A percentile compares a stretch with the other conserved stretches of the same genome.
Evolutionary conservation across 1,284 basidiomycete genomes (phyloP).

Genomic region (Boletus sp.): DNA sequence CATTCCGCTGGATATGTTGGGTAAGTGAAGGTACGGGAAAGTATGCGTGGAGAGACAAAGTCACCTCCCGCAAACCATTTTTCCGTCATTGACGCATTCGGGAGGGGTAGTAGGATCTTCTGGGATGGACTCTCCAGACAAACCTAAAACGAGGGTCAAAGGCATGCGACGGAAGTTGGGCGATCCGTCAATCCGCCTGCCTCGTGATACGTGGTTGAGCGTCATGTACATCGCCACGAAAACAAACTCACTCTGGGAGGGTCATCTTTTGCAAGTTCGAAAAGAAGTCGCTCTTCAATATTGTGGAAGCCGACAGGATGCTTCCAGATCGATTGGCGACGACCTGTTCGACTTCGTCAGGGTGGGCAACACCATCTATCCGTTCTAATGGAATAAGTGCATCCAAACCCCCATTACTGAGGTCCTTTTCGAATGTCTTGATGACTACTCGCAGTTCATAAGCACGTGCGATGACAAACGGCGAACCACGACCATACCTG

Average conservation of each 20-base stretch:
- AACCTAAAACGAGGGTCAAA: conserved; percentile 50
- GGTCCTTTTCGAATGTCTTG: conserved; percentile 92
- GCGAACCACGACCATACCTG: conserved; percentile 46
- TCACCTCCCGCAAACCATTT: conserved; percentile 84
- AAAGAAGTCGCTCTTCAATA: conserved; percentile 98
- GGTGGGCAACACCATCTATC: conserved; percentile 76
- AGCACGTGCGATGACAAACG: neutral
- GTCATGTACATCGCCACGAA: neutral
- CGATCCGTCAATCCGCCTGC: conserved; percentile 85
- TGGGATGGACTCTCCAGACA: conserved; percentile 34
- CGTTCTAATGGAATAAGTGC: conserved; percentile 85
- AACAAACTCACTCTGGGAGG: conserved; percentile 71
- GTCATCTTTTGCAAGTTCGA: conserved; percentile 93
- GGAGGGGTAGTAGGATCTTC: conserved; percentile 34
- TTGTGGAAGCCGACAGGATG: conserved; percentile 89
- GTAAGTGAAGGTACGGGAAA: conserved; percentile 9
- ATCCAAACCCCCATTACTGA: conserved; percentile 74
- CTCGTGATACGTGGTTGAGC: conserved; percentile 5
- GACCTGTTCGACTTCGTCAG: conserved; percentile 83
- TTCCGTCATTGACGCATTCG: conserved; percentile 41
- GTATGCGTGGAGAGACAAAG: neutral
- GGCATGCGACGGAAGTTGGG: conserved; percentile 87
- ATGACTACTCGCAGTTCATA: conserved; percentile 58
- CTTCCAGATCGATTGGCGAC: conserved; percentile 84
- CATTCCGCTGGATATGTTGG: conserved; percentile 62